Evolutionary conservation across 306 rosid species (phyloP), one percentile per base, ranked within the genome.

Genomic region (Fragaria iinumae): DNA sequence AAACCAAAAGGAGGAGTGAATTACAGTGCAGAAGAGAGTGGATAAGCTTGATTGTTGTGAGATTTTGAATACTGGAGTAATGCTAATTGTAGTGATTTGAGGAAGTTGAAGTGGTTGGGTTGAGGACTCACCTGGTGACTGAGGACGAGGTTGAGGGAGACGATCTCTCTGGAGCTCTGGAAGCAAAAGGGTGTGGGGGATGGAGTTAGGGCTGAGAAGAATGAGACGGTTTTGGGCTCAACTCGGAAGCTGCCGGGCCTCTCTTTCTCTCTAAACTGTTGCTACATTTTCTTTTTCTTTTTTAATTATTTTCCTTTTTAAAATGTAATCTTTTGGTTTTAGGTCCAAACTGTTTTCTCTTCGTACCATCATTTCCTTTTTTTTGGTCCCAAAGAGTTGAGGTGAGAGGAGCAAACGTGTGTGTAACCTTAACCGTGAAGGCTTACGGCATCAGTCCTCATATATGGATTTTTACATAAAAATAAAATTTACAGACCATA

Each of bases 121-220:
- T 45, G 75, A 13, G 36, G 62, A 69, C 84, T 84, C 86, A 84
- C 90, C 84, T 20, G 79, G 79, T 77, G 77, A 85, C 74, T 21
- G 73, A 71, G 52, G 1, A 5, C 1, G 25, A 56, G 63, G 63
- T 56, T 21, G 76, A 69, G 36, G 79, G 72, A 56, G 83, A 79
- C 76, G 87, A 83, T 45, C 76, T 56, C 74, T 29, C 12, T 20
- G 84, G 78, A 72, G 84, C 18, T 53, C 9, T 47, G 59, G 80
- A 50, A 74, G 73, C 29, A 13, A 2, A 49, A 17, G 36, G 57
- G 11, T 38, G 38, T 25, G 79, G 12, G 79, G 12, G 73, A 17
- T 2, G 4, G 74, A 55, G 80, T 38, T 83, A 83, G 83, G 87
- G 79, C 80, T 71, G 47, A 25, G 36, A 7, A 7, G 63, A 49